Conservation (phyloP, 2,329 filamentous ascomycete genomes). For the Mariannaea sp. region DNA sequence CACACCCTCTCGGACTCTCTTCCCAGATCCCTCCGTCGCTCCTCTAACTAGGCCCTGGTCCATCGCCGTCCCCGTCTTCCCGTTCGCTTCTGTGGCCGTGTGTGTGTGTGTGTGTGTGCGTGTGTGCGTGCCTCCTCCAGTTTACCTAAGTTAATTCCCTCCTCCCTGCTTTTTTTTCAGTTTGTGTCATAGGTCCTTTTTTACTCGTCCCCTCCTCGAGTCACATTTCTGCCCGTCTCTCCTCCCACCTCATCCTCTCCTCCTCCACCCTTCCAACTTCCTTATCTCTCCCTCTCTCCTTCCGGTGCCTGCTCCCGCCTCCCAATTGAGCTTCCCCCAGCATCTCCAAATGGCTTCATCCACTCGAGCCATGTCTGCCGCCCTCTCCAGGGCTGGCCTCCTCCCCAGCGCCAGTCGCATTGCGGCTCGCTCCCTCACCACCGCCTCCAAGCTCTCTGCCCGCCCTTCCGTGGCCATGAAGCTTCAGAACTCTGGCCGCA, state of each 20-base stretch:
- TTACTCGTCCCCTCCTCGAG: not conserved
- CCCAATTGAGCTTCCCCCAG: conserved; percentile 35
- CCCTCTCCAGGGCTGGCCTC: conserved; percentile 41
- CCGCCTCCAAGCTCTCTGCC: conserved; percentile 37
- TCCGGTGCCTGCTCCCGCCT: conserved; percentile 19
- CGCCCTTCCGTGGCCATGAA: conserved; percentile 43
- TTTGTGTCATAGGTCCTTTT: conserved; percentile 11
- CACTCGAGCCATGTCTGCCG: conserved; percentile 48
- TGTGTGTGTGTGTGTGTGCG: no score
- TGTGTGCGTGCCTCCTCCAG: conserved; percentile 31
- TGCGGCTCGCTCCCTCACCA: conserved; percentile 43
- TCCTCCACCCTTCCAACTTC: conserved; percentile 1
- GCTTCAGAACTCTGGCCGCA: conserved; percentile 44
- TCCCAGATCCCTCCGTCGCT: not conserved
- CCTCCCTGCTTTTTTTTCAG: conserved; percentile 18
- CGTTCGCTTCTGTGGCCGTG: no score
- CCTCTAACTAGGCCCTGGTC: not conserved
- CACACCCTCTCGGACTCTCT: conserved; percentile 4
- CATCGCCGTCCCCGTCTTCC: conserved; percentile 23
- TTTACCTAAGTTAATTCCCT: conserved; percentile 32
- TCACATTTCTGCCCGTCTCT: conserved; percentile 11
- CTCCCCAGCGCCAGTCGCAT: conserved; percentile 39
- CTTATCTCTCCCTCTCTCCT: conserved; percentile 14
- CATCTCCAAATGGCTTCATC: conserved; percentile 51
- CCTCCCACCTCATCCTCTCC: conserved; percentile 1